Base-by-base conservation (phyloP, 2,329 filamentous ascomycete species). In the Beauveria varroae region DNA sequence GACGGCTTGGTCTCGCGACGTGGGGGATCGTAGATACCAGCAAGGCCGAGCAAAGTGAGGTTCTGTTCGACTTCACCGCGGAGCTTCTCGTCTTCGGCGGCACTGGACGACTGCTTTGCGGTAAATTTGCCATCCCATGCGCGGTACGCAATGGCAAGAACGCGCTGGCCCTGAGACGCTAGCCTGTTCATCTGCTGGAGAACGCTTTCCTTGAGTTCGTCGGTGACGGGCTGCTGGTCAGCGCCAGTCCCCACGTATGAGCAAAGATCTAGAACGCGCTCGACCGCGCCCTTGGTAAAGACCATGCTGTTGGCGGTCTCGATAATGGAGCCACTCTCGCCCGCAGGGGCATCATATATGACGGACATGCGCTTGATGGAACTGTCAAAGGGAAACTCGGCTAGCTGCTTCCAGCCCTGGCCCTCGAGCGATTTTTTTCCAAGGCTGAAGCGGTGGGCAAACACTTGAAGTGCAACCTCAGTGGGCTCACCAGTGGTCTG, bases 11-110 rank as follows among this genome's bases (percentile, higher is more conserved):
- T 92, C 75, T 96, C 91, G 2, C 86, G 84, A 1, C 91, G 89
- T 60, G 91, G 91, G 3, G 91, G 91, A 67, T 96, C 91, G 70
- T 95, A 93, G 64, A 96, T 88, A 61, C 91, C 91, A 54, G 89
- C 87, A 10, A 96, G 81, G n/a, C 92, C 93, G 16, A 90, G 82
- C 64, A 96, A 89, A 3, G 80, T 82, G 37, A 96, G 82, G 34
- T 84, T 79, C 41, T 78, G 76, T 70, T 96, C 91, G 16, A 93
- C 81, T 5, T 80, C 74, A 6, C 78, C 75, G 6, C 91, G 88
- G 3, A 81, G 70, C 46, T 73, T 69, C 56, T 79, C 76, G 7
- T 81, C 78, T 54, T 77, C 74, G 6, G 66, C 69, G 5, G 68
- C 66, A n/a, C 69, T 67, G 10, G 69, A 67, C 7, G 70, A 66